These are phyloP conservation scores for Chytridium lagenaria DNA, from an alignment of 371 early-diverging fungal species.

Conservation along the genomic window DNA sequence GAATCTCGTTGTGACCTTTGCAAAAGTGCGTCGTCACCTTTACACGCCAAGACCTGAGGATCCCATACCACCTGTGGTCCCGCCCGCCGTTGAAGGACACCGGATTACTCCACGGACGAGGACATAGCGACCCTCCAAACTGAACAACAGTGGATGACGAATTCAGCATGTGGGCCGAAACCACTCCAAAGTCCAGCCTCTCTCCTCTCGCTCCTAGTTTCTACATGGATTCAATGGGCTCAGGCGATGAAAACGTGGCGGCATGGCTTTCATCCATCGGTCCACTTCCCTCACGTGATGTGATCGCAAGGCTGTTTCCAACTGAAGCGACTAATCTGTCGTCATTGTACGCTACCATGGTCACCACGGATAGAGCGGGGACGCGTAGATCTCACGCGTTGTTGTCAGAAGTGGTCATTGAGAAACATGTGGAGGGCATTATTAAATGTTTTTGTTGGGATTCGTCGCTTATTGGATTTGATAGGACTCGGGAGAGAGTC, in stretches of 20 bases:
- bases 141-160: no score
- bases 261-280: neutral
- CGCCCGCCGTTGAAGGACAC: neutral
- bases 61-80: neutral
- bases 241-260: neutral
- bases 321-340: neutral
- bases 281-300: neutral
- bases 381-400: neutral
- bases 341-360: conserved; percentile 2
- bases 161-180: no score
- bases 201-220: neutral
- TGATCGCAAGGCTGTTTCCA: conserved; percentile 8
- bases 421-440: neutral
- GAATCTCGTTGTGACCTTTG: conserved; percentile 53
- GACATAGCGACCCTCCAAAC: neutral
- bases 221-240: neutral
- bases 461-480: no score
- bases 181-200: no score
- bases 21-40: conserved; percentile 26
- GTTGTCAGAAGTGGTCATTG: neutral
- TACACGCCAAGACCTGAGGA: neutral
- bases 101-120: neutral
- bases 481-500: no score
- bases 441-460: neutral
- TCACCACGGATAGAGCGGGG: neutral